Evolutionary conservation across 257 asterid genomes (phyloP).

Genomic region (Gentiana straminea): DNA sequence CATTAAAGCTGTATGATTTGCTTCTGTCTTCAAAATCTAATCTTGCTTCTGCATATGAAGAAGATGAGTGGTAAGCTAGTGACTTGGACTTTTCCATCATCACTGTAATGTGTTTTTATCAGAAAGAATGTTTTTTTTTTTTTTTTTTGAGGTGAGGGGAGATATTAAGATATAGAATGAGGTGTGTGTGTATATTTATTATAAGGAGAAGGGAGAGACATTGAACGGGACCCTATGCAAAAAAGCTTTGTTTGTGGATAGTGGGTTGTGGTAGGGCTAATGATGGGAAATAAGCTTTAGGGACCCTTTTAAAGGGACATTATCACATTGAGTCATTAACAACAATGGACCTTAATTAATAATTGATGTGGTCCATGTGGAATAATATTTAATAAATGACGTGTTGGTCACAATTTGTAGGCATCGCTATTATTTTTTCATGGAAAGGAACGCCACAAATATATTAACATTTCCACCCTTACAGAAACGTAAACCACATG

Average conservation of each 20-base stretch:
- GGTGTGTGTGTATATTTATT: background rate
- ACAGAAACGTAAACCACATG: no score
- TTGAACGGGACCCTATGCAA: slow-evolving; percentile 34
- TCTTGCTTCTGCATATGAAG: slow-evolving; percentile 64
- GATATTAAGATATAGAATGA: slow-evolving; percentile 3
- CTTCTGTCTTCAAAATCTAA: slow-evolving; percentile 59
- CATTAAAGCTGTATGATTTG: slow-evolving; percentile 78
- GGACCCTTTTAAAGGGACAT: no score
- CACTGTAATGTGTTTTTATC: background rate
- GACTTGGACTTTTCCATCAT: slow-evolving; percentile 68
- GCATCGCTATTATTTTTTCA: no score
- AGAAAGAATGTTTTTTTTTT: slow-evolving; percentile 5
- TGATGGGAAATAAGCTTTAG: slow-evolving; percentile 21
- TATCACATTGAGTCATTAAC: no score
- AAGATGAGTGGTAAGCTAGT: slow-evolving; percentile 50
- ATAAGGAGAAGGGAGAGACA: slow-evolving; percentile 6
- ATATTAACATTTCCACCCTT: no score
- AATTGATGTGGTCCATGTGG: no score
- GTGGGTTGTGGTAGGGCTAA: slow-evolving; percentile 63
- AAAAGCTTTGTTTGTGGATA: slow-evolving; percentile 25
- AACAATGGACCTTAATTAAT: no score
- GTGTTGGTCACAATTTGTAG: no score
- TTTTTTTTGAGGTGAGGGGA: slow-evolving; percentile 10
- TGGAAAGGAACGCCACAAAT: no score
- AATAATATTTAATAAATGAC: no score